Base-by-base conservation (phyloP, 2,329 filamentous ascomycete species). In the Fusarium sp. region DNA sequence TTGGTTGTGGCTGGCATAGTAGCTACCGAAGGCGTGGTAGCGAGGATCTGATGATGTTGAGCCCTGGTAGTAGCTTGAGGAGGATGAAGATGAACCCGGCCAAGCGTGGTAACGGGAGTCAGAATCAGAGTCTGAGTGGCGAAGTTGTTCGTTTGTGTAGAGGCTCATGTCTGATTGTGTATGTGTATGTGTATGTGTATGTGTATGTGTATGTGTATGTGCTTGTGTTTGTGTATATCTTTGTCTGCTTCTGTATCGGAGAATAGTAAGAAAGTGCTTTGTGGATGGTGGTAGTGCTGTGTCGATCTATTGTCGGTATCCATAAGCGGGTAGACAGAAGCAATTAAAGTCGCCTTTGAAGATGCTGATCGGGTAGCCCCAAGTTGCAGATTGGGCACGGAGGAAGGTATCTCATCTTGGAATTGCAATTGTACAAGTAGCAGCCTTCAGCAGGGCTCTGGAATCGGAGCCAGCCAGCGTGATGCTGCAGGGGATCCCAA, bases 291-390 rank as follows among this genome's bases (percentile, higher is more conserved):
- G 65, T 65, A 62, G 50, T 67, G 67, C 61, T 51, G 40, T 71
- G 67, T 70, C 67, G 67, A 70, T 70, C 67, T 52, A 48, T 45
- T 56, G 28, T 70, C 62, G 62, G 63, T 70, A 67, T 68, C 67
- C 67, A 70, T 60, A 68, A 61, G 54, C 62, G 67, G 67, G 67
- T 70, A 64, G 67, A 46, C 58, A 50, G 32, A 51, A 65, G 66
- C 56, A 64, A 56, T 63, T 62, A 69, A 70, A 70, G 55, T 64
- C 66, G 50, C 56, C 55, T 50, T 30, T 33, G 49, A 22, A 24
- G 22, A 26, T 54, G 30, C 39, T 33, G 40, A 45, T 56, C 54
- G 41, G 41, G 62, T 59, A 59, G 43, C 60, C 57, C 46, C 9
- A 20, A 14, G 7, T 35, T 35, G 37, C 30, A 35, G 14, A 57